Evolutionary conservation across 805 yeast genomes (phyloP), one percentile per base, ranked within the genome.

Genomic region (Sungouiella blattae): DNA sequence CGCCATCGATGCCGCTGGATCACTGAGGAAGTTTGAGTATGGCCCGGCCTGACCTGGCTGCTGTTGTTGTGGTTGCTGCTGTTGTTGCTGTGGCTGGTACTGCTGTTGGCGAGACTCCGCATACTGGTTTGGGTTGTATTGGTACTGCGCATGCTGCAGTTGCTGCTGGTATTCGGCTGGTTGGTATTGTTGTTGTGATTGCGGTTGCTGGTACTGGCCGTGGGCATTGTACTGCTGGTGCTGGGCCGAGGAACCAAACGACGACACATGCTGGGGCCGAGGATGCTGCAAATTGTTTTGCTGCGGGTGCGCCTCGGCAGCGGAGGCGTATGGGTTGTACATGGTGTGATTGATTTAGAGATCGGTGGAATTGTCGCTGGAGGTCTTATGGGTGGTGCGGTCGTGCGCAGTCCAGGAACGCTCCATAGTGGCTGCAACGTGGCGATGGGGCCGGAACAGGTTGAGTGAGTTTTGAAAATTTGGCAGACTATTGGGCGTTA

Each of bases 1-100:
- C 1, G 96, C 96, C 71, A 88, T 73, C 37, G 83, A 77, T 0
- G 95, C 78, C 11, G 86, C 74, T 22, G 95, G 89, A 54, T 87
- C 95, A 44, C 73, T 77, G 57, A 87, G 73, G 44, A 86, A 68
- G 41, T 65, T 59, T 25, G 67, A 50, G 36, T 49, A 47, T 9
- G 47, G 39, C 6, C 43, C 42, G 6, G 32, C 36, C 1, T 47
- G 56, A 12, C 44, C 54, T 18, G 42, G 52, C 18, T 32, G 39
- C 12, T 39, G 40, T 25, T 46, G 49, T 14, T 44, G 50, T 15
- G 42, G 49, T 15, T 40, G 47, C 4, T 61, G 62, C 12, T 72
- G 71, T 30, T 64, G 73, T 43, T 62, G 70, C 9, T 32, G 28
- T 24, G 30, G 20, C 36, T 36, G 46, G n/a, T 40, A 35, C 18